Conservation (phyloP, 208 protist species). For the Trypanosoma mega region DNA sequence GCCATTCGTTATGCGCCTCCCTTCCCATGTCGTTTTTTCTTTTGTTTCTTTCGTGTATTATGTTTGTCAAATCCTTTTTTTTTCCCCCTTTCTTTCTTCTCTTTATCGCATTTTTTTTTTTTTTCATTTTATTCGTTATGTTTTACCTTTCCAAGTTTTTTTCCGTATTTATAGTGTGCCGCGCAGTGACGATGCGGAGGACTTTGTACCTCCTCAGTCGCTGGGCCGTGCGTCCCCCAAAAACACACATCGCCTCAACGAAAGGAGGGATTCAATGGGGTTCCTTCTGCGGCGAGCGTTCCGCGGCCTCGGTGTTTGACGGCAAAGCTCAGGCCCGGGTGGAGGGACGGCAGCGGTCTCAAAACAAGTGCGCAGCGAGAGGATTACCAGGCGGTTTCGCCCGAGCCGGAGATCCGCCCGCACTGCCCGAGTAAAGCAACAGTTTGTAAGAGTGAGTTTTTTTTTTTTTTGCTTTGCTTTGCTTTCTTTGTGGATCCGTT, state of each 20-base stretch:
- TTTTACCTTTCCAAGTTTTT: no score
- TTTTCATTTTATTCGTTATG: no score
- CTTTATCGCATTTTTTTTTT: no score
- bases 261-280: slow-evolving; percentile 21
- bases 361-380: slow-evolving; percentile 23
- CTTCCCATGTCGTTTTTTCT: no score
- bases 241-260: not conserved
- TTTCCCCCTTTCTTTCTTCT: no score
- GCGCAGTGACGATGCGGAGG: slow-evolving; percentile 3
- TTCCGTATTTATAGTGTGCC: no score
- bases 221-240: slow-evolving; percentile 22
- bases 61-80: no score
- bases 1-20: no score
- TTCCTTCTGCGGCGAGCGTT: slow-evolving; percentile 10
- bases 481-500: not conserved
- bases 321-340: slow-evolving; percentile 10
- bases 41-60: no score
- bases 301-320: slow-evolving; percentile 16
- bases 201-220: not conserved
- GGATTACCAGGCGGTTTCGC: slow-evolving; percentile 27
- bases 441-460: not conserved
- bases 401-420: slow-evolving; percentile 1
- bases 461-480: not conserved
- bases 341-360: slow-evolving; percentile 23
- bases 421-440: slow-evolving; percentile 16